phyloP scores from a whole-genome alignment of 306 rosid genomes.

The Cajanus cajan region DNA sequence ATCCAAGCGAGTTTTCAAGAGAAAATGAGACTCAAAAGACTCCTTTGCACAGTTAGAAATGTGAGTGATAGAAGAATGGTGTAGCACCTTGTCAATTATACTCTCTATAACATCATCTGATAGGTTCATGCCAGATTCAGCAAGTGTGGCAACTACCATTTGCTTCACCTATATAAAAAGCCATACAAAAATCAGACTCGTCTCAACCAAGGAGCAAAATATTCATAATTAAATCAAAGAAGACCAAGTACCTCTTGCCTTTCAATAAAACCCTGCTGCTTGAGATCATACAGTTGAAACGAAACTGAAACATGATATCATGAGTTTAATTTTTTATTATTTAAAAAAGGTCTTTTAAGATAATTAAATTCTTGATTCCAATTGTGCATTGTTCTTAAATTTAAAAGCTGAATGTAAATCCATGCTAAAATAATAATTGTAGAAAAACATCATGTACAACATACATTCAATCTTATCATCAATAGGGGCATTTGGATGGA shows the following conservation, averaged over 20 bases:
- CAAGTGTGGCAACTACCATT: conserved; percentile 99
- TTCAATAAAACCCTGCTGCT: conserved; percentile 97
- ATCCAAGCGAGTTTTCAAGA: not conserved
- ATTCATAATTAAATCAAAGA: not conserved
- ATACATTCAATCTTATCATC: conserved; percentile 95
- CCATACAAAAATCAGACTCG: not conserved
- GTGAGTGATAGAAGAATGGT: conserved; percentile 3
- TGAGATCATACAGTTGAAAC: conserved; percentile 95
- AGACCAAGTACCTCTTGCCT: conserved; percentile 85
- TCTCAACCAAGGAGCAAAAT: not conserved
- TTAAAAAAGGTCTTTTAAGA: not conserved
- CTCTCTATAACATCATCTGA: conserved; percentile 97
- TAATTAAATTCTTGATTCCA: conserved; percentile 3
- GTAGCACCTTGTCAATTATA: conserved; percentile 88
- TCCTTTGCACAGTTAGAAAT: not conserved
- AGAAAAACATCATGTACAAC: conserved; percentile 1
- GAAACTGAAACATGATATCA: conserved; percentile 67
- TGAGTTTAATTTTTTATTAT: not conserved
- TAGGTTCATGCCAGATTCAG: conserved; percentile 98
- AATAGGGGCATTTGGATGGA: conserved; percentile 96
- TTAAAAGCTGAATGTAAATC: conserved; percentile 2
- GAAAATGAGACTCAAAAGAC: not conserved
- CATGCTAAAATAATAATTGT: not conserved
- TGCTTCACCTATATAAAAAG: conserved; percentile 76
- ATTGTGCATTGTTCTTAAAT: not conserved